phyloP scores from a whole-genome alignment of 331 rosid genomes.

The Ulmus americana region DNA sequence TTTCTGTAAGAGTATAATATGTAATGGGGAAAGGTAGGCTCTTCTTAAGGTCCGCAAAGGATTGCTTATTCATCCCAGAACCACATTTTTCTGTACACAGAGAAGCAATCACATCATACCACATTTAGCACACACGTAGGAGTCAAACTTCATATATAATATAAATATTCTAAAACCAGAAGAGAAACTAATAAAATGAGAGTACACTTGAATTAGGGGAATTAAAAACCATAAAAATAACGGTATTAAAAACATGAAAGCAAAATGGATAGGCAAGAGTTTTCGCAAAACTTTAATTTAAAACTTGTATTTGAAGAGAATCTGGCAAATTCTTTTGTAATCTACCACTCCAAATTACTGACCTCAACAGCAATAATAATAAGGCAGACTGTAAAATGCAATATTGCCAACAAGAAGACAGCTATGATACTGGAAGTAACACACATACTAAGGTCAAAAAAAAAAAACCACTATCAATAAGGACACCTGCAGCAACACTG shows the following conservation, averaged over 20 bases:
- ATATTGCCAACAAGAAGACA: too few species aligned
- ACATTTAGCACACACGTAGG: not conserved
- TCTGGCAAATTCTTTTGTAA: too few species aligned
- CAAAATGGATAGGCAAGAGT: not conserved
- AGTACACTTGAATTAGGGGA: not conserved
- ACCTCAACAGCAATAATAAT: too few species aligned
- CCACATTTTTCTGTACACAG: constrained; percentile 37
- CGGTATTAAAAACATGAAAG: not conserved
- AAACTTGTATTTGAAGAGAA: too few species aligned
- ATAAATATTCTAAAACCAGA: not conserved
- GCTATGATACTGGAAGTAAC: too few species aligned
- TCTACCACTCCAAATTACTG: too few species aligned
- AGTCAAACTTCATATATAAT: not conserved
- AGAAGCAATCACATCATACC: not conserved
- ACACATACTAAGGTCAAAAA: too few species aligned
- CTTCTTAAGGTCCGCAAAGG: constrained; percentile 45
- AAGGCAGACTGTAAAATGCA: too few species aligned
- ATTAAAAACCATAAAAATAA: not conserved
- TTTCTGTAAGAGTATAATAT: constrained; percentile 71
- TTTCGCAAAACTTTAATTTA: not conserved
- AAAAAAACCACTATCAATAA: too few species aligned
- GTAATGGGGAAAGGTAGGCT: constrained; percentile 70
- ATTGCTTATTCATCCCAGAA: constrained; percentile 25
- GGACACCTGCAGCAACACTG: too few species aligned
- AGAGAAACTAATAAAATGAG: not conserved